These are phyloP conservation scores for Bipolaris oryzae DNA, from an alignment of 2,329 filamentous ascomycete species.

Conservation along the genomic window DNA sequence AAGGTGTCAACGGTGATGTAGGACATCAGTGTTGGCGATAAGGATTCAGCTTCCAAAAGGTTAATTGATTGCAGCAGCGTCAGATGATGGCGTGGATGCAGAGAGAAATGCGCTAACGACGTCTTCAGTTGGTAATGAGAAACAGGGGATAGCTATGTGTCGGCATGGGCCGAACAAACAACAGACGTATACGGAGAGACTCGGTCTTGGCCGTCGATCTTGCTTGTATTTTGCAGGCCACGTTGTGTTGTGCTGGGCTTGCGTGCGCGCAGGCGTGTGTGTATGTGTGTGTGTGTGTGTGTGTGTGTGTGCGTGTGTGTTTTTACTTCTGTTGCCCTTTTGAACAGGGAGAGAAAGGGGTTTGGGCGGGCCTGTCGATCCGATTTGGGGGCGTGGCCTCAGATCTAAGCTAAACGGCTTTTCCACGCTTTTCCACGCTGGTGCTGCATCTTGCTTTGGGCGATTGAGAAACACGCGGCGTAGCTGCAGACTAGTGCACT, in stretches of 20 bases:
- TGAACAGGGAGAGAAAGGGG: conserved; percentile 25
- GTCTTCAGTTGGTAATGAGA: conserved; percentile 1
- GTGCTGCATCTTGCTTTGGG: conserved; percentile 40
- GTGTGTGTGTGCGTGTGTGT: neutral
- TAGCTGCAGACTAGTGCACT: conserved; percentile 19
- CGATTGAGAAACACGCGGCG: conserved; percentile 15
- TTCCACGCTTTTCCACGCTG: conserved; percentile 30
- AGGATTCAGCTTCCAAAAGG: no score
- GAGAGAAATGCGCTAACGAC: conserved; percentile 11
- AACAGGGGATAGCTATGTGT: neutral
- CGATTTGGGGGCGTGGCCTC: conserved; percentile 39
- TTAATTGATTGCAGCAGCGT: no score
- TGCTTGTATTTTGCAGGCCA: conserved; percentile 10
- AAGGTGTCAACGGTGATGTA: conserved; percentile 18
- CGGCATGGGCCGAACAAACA: conserved; percentile 10
- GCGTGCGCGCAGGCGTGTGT: neutral
- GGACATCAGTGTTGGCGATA: no score
- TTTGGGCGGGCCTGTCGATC: conserved; percentile 39
- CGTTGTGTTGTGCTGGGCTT: conserved; percentile 6
- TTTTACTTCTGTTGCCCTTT: conserved; percentile 26
- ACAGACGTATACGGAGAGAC: neutral
- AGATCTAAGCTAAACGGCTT: conserved; percentile 45
- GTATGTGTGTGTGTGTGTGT: no score
- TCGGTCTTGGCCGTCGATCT: conserved; percentile 9
- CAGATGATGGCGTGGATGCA: conserved; percentile 4